Percentiles rank a stretch among this genome's conserved stretches.
phyloP scores from a whole-genome alignment of 2,329 filamentous ascomycete genomes.

The Chlorencoelia australis region DNA sequence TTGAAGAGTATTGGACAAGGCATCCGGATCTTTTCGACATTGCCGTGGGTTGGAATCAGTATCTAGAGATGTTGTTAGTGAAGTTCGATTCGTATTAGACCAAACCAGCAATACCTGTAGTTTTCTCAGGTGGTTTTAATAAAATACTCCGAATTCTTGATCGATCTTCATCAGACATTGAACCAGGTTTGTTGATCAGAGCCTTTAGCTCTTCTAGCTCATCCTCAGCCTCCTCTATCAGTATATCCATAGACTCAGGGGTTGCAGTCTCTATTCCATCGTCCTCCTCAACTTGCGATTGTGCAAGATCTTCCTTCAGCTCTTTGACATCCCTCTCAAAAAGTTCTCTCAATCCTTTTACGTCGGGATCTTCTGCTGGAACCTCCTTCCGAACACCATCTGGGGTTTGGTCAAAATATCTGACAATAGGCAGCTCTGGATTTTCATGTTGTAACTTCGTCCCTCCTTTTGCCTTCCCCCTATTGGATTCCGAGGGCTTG shows the following conservation, averaged over 20 bases:
- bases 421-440: constrained; percentile 9
- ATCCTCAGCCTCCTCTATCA: constrained; percentile 3
- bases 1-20: too few species aligned
- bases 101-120: too few species aligned
- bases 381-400: constrained; percentile 21
- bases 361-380: constrained; percentile 14
- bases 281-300: constrained; percentile 6
- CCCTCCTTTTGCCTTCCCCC: constrained; percentile 1
- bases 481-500: constrained; percentile 3
- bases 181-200: constrained; percentile 8
- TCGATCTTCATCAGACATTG: constrained; percentile 10
- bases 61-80: too few species aligned
- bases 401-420: constrained; percentile 21
- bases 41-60: too few species aligned
- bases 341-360: constrained; percentile 5
- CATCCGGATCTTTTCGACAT: too few species aligned
- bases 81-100: too few species aligned
- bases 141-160: constrained; percentile 8
- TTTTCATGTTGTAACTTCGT: constrained; percentile 2
- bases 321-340: constrained; percentile 5
- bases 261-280: constrained; percentile 4
- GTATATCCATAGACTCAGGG: constrained; percentile 4
- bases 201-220: constrained; percentile 7
- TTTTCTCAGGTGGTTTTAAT: constrained; percentile 7
- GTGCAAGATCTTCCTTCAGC: constrained; percentile 5